These are phyloP conservation scores for Verticillium nubilum DNA, from an alignment of 2,329 filamentous ascomycete species.

Conservation along the genomic window DNA sequence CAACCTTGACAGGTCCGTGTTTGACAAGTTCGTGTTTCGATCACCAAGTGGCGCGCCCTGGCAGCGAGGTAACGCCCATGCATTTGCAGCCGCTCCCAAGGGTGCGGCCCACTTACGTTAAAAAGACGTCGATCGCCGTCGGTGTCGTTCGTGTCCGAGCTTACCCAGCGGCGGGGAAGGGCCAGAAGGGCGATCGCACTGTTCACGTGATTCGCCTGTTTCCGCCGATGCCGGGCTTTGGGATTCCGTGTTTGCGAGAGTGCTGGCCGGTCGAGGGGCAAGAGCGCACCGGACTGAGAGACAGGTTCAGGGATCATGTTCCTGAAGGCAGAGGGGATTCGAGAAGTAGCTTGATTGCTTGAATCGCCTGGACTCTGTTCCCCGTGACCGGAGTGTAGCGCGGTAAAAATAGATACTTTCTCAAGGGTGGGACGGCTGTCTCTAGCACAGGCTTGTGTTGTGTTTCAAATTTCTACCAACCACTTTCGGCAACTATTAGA, in stretches of 20 bases:
- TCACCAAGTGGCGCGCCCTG: neutral
- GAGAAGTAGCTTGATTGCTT: neutral
- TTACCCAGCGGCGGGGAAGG: neutral
- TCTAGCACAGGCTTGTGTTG: neutral
- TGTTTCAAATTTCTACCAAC: too few relatives aligned
- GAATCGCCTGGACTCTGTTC: neutral
- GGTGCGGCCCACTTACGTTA: neutral
- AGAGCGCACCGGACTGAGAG: neutral
- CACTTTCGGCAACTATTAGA: too few relatives aligned
- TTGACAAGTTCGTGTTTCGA: neutral
- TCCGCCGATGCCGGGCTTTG: neutral
- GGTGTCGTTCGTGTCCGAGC: neutral
- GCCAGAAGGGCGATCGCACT: neutral
- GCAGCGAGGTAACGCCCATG: neutral
- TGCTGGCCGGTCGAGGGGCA: neutral
- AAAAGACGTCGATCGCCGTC: neutral
- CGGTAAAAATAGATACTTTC: too few relatives aligned
- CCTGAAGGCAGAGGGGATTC: neutral
- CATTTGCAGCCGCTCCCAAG: neutral
- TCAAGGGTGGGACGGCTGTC: too few relatives aligned
- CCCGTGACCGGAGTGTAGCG: too few relatives aligned
- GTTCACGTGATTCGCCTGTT: neutral
- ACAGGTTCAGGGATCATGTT: neutral
- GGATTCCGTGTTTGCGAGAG: neutral
- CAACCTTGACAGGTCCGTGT: too few relatives aligned